Evolutionary conservation across 352 stramenopile genomes (phyloP).

Genomic region (Aphanomyces astaci): DNA sequence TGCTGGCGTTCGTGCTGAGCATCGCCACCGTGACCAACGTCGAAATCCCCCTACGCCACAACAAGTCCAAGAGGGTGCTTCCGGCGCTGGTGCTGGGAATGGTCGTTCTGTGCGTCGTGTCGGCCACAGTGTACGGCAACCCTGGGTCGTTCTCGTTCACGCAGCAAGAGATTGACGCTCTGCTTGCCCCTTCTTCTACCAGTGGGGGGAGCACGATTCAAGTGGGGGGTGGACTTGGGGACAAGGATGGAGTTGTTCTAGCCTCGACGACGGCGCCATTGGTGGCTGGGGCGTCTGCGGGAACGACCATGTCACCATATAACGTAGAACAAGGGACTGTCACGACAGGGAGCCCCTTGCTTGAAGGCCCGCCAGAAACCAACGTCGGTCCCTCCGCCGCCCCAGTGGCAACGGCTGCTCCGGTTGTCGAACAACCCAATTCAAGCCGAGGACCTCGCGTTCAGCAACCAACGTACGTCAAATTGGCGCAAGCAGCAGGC

Average conservation of each 20-base stretch:
- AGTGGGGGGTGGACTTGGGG: neutral
- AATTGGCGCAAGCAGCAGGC: neutral
- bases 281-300: too few relatives aligned
- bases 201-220: too few relatives aligned
- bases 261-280: too few relatives aligned
- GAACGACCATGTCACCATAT: too few relatives aligned
- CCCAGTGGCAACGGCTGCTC: neutral
- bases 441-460: slow-evolving; percentile 4
- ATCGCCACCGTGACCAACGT: neutral
- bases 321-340: too few relatives aligned
- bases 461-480: neutral
- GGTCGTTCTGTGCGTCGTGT: neutral
- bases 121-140: neutral
- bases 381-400: too few relatives aligned
- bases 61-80: slow-evolving; percentile 11
- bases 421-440: neutral
- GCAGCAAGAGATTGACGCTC: neutral
- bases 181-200: neutral
- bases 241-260: neutral
- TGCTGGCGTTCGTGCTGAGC: neutral
- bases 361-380: too few relatives aligned
- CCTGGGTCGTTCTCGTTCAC: slow-evolving; percentile 6
- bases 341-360: too few relatives aligned
- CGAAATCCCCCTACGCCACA: slow-evolving; percentile 7
- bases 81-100: neutral